phyloP scores from a whole-genome alignment of 345 rosid genomes.

The Excoecaria agallocha region DNA sequence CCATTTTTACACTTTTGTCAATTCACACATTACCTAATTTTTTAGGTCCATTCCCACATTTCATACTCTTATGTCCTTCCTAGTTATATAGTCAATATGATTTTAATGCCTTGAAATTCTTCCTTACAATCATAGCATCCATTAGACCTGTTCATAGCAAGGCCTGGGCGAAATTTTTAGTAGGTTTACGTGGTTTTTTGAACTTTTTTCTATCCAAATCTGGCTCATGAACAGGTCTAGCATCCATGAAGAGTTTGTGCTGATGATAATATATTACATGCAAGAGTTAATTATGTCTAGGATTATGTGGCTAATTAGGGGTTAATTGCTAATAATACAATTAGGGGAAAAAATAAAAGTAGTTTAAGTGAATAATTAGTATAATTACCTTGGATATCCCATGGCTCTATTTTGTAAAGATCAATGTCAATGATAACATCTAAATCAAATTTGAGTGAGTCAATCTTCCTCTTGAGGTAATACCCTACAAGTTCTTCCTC shows the following conservation, averaged over 20 bases:
- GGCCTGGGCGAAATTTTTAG: too few relatives aligned
- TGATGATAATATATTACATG: neutral
- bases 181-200: too few relatives aligned
- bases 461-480: conserved; percentile 77
- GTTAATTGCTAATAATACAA: too few relatives aligned
- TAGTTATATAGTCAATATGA: too few relatives aligned
- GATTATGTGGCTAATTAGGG: too few relatives aligned
- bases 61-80: neutral
- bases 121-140: neutral
- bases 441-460: conserved; percentile 66
- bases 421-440: conserved; percentile 84
- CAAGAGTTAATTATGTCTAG: too few relatives aligned
- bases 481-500: conserved; percentile 98
- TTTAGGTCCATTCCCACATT: conserved; percentile 1
- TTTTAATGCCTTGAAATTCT: neutral
- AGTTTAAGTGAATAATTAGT: neutral
- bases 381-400: conserved; percentile 87
- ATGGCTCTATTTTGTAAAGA: conserved; percentile 96
- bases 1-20: neutral
- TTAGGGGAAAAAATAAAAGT: too few relatives aligned
- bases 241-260: neutral
- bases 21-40: neutral
- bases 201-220: too few relatives aligned
- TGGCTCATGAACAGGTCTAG: too few relatives aligned
- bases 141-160: too few relatives aligned